A percentile compares a stretch with the other conserved stretches of the same genome.
Evolutionary conservation across 768 basidiomycete genomes (phyloP).

Genomic region (Naganishia onofrii): DNA sequence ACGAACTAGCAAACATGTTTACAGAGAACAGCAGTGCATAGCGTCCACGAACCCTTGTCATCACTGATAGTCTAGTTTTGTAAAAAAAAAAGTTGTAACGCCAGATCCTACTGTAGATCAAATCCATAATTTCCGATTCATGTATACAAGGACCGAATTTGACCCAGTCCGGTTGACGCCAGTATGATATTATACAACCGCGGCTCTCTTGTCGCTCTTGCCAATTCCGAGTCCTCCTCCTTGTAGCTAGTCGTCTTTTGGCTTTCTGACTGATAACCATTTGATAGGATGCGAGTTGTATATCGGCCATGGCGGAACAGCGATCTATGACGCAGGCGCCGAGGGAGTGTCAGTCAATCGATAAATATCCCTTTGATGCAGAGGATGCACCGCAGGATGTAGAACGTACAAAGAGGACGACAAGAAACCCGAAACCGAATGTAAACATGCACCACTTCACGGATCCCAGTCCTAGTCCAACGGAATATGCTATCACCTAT

Average conservation of each 20-base stretch:
- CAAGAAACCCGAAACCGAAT: slow-evolving; percentile 15
- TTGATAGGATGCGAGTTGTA: slow-evolving; percentile 26
- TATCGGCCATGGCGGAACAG: slow-evolving; percentile 20
- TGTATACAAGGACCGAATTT: not conserved
- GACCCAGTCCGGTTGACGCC: not conserved
- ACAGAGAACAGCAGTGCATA: not conserved
- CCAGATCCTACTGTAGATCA: not conserved
- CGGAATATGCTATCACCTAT: slow-evolving; percentile 17
- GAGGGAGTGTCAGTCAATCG: not conserved
- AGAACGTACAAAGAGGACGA: slow-evolving; percentile 5
- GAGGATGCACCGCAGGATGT: too few relatives aligned
- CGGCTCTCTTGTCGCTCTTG: too few relatives aligned
- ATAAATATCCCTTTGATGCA: not conserved
- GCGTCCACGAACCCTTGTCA: not conserved
- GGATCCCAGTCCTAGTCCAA: slow-evolving; percentile 11
- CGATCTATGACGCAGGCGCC: not conserved
- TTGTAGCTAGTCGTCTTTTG: too few relatives aligned
- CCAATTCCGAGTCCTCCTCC: too few relatives aligned
- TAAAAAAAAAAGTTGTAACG: not conserved
- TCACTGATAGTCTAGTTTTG: not conserved
- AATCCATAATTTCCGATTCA: not conserved
- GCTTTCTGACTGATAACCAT: not conserved
- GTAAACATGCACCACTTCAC: slow-evolving; percentile 13
- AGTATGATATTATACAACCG: too few relatives aligned
- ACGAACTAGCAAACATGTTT: slow-evolving; percentile 21